A percentile compares a stretch with the other conserved stretches of the same genome.
Conservation (phyloP, 2,329 filamentous ascomycete species). For the Thyridium curvatum region DNA sequence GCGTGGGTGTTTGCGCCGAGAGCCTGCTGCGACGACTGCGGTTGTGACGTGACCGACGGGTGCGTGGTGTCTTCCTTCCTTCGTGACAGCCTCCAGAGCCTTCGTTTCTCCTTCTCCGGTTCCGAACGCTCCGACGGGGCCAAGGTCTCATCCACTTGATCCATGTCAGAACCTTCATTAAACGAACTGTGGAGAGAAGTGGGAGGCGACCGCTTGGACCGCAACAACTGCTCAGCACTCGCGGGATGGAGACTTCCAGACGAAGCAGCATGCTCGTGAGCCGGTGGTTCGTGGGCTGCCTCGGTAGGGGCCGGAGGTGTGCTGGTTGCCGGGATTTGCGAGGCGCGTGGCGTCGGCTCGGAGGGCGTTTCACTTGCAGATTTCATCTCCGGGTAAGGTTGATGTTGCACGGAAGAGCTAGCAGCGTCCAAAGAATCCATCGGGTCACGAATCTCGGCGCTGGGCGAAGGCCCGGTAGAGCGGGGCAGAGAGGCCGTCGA, state of each 20-base stretch:
- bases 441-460: conserved; percentile 37
- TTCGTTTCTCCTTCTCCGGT: conserved; percentile 63
- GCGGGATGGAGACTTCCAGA: conserved; percentile 33
- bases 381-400: conserved; percentile 8
- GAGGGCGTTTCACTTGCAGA: conserved; percentile 15
- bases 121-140: conserved; percentile 13
- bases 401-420: conserved; percentile 1
- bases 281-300: conserved; percentile 33
- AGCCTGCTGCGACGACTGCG: conserved; percentile 21
- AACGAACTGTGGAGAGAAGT: conserved; percentile 70
- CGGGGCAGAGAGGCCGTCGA: conserved; percentile 69
- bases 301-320: conserved; percentile 7
- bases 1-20: conserved; percentile 59
- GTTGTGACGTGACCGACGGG: conserved; percentile 10
- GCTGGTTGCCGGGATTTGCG: conserved; percentile 28
- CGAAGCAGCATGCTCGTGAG: conserved; percentile 36
- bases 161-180: conserved; percentile 77
- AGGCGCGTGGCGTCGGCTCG: conserved; percentile 39
- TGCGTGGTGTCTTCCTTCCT: conserved; percentile 51
- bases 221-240: conserved; percentile 44
- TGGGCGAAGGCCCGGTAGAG: conserved; percentile 39
- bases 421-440: conserved; percentile 24
- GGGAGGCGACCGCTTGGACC: conserved; percentile 65
- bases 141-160: conserved; percentile 58
- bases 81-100: conserved; percentile 67